These are phyloP conservation scores for Grigorovia yakushimaensis DNA, from an alignment of 805 yeast genomes.

Conservation along the genomic window DNA sequence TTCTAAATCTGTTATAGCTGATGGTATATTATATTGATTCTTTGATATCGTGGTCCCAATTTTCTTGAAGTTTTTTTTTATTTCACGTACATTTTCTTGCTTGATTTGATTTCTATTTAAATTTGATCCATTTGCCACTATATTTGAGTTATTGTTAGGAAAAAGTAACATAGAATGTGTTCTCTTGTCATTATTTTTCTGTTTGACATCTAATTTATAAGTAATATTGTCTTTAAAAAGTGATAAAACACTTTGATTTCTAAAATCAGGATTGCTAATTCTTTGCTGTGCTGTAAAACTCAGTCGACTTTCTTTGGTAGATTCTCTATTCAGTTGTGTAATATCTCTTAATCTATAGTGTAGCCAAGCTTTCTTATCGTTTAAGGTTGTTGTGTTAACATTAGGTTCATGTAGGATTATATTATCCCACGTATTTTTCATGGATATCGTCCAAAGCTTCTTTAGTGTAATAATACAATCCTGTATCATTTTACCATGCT, in stretches of 20 bases:
- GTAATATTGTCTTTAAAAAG: slow-evolving; percentile 18
- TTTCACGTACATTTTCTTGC: not conserved
- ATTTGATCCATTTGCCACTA: not conserved
- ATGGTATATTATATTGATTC: slow-evolving; percentile 14
- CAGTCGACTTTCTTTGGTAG: slow-evolving; percentile 18
- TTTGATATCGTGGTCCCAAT: slow-evolving; percentile 12
- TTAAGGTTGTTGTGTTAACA: slow-evolving; percentile 3
- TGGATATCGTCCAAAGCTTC: slow-evolving; percentile 36
- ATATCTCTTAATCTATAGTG: slow-evolving; percentile 16
- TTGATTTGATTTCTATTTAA: not conserved
- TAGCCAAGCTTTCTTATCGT: slow-evolving; percentile 14
- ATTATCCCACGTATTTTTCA: slow-evolving; percentile 22
- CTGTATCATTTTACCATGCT: slow-evolving; percentile 19
- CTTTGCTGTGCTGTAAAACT: slow-evolving; percentile 25
- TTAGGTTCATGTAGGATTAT: slow-evolving; percentile 13
- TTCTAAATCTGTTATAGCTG: slow-evolving; percentile 23
- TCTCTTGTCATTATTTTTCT: slow-evolving; percentile 2
- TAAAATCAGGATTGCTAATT: slow-evolving; percentile 22
- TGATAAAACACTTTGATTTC: slow-evolving; percentile 26
- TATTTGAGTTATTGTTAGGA: slow-evolving; percentile 21
- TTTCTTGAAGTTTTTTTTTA: not conserved
- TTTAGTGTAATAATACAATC: slow-evolving; percentile 38
- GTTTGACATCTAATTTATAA: slow-evolving; percentile 8
- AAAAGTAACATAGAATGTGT: slow-evolving; percentile 26
- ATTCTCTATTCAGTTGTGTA: slow-evolving; percentile 9